phyloP scores from a whole-genome alignment of 805 yeast species.

The Saccharomycopsis babjevae region DNA sequence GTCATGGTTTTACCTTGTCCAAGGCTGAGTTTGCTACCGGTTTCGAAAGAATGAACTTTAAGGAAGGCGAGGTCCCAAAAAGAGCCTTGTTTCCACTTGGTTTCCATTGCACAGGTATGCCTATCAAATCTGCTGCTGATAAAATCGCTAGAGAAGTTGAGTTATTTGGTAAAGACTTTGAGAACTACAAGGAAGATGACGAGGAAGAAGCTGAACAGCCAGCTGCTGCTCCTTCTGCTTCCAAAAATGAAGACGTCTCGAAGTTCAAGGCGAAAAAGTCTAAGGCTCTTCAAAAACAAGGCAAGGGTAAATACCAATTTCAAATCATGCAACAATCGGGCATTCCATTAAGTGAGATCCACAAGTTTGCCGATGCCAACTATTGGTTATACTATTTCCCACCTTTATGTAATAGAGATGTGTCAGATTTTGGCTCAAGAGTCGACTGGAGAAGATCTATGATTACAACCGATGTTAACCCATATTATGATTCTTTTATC shows the following conservation, averaged over 20 bases:
- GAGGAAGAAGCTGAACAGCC: constrained; percentile 28
- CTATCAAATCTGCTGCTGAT: constrained; percentile 92
- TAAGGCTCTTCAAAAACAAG: constrained; percentile 88
- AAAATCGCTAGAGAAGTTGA: constrained; percentile 89
- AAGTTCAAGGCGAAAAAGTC: constrained; percentile 89
- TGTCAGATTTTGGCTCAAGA: constrained; percentile 76
- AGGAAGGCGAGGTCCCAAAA: constrained; percentile 28
- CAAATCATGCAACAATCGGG: constrained; percentile 96
- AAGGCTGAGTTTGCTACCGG: constrained; percentile 90
- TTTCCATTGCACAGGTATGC: constrained; percentile 99
- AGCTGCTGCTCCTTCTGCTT: constrained; percentile 22
- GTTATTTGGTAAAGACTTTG: constrained; percentile 74
- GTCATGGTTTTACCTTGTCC: constrained; percentile 91
- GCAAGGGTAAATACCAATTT: constrained; percentile 88
- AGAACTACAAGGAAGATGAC: constrained; percentile 42
- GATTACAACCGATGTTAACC: constrained; percentile 91
- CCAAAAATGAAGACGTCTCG: constrained; percentile 64
- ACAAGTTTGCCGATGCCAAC: constrained; percentile 82
- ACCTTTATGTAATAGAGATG: constrained; percentile 73
- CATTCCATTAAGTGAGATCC: constrained; percentile 70
- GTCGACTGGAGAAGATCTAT: constrained; percentile 97
- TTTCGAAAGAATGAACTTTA: constrained; percentile 87
- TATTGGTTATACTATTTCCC: constrained; percentile 92
- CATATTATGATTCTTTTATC: constrained; percentile 88
- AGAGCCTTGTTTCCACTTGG: constrained; percentile 92